Evolutionary conservation across 495 filamentous ascomycete genomes (phyloP), one percentile per base, ranked within the genome.

Genomic region (Parachaetomium inaequale): DNA sequence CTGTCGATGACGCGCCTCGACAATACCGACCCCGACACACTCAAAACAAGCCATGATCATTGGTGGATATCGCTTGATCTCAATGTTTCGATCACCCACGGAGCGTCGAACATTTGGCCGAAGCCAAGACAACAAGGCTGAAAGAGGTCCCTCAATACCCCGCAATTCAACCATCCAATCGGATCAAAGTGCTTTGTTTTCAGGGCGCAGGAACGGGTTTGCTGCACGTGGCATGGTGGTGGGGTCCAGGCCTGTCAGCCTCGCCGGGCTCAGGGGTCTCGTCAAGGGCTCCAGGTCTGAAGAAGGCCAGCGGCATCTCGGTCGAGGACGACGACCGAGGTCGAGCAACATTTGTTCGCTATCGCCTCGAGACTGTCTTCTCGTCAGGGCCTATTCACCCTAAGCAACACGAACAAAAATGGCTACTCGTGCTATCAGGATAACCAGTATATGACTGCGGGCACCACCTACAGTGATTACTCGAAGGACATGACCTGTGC

Each of bases 201-300:
- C 38, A 28, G 15, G n/a, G 31, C 31, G 2, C 42, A 14, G 38
- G 40, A 49, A 47, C n/a, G 43, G 42, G 8, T 47, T 15, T 6
- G 25, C 11, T 19, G n/a, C 57, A 59, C 57, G 45, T 59, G 47
- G 28, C 7, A 19, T 45, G 36, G 36, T 40, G 19, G 23, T n/a
- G 21, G 21, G 53, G 21, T 29, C 3, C n/a, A 17, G 11, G n/a
- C 8, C 8, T 8, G 7, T 53, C 53, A 55, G 53, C 53, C 53
- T 55, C 14, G 53, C 36, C 65, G 17, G 65, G 34, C 7, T 8
- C 32, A 47, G 23, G 70, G 62, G 70, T 23, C 61, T 26, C 10
- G 1, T 25, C 21, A 6, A 8, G 43, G 11, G 43, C 42, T n/a
- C n/a, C n/a, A n/a, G n/a, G n/a, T n/a, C n/a, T n/a, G n/a, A n/a